These are phyloP conservation scores for Prunus yedoensis DNA, from an alignment of 331 rosid genomes.

Conservation along the genomic window DNA sequence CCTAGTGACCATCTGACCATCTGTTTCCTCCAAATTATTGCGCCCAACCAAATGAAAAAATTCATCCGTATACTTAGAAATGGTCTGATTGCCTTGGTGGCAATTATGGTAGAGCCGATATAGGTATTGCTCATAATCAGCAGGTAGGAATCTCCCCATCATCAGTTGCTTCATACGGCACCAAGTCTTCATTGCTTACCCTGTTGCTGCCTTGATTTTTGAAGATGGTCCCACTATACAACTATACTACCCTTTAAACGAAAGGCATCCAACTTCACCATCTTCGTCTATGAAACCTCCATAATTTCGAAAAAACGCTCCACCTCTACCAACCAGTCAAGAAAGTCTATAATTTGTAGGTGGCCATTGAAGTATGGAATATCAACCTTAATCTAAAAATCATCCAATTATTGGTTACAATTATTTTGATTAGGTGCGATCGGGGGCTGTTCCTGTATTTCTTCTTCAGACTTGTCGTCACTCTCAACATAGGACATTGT, in stretches of 20 bases:
- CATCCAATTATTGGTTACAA: no score
- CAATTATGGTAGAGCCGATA: not conserved
- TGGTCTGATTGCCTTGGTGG: not conserved
- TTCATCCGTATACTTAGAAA: not conserved
- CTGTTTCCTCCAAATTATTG: no score
- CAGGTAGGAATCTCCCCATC: not conserved
- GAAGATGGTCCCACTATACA: not conserved
- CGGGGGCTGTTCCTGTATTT: no score
- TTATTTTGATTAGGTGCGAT: no score
- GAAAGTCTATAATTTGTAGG: not conserved
- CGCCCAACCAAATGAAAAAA: no score
- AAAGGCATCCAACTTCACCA: not conserved
- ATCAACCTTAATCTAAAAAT: not conserved
- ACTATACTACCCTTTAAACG: not conserved
- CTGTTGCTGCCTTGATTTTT: accelerated
- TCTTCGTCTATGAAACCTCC: not conserved
- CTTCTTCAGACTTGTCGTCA: no score
- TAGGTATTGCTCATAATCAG: not conserved
- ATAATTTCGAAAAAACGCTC: not conserved
- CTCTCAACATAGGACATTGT: no score
- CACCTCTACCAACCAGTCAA: not conserved
- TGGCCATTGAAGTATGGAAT: not conserved
- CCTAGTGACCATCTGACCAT: no score
- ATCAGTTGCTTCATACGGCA: not conserved
- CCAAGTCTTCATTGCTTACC: not conserved